Evolutionary conservation across 331 rosid genomes (phyloP).

Genomic region (Quercus tomentella): DNA sequence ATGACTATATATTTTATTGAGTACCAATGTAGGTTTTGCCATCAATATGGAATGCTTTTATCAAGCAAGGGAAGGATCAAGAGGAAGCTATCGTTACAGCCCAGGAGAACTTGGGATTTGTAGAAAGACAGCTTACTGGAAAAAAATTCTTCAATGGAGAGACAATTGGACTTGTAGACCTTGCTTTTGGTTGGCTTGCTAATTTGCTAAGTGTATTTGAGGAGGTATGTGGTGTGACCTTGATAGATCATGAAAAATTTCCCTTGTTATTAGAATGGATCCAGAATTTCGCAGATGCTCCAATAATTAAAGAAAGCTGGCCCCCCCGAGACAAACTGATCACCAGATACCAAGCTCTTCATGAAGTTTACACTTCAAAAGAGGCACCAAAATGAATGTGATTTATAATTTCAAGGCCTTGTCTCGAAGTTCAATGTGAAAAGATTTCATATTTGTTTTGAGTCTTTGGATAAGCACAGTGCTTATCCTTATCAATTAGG

Average conservation of each 20-base stretch:
- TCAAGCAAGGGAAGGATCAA: constrained; percentile 27
- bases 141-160: constrained; percentile 36
- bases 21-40: constrained; percentile 9
- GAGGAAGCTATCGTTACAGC: constrained; percentile 29
- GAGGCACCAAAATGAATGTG: background rate
- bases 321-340: constrained; percentile 23
- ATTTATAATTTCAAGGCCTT: background rate
- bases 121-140: constrained; percentile 32
- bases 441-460: too few relatives aligned
- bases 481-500: too few relatives aligned
- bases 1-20: background rate
- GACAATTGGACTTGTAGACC: constrained; percentile 23
- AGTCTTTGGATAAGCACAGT: too few relatives aligned
- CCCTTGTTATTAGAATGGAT: constrained; percentile 27
- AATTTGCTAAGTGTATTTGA: background rate
- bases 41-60: background rate
- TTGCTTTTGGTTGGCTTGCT: constrained; percentile 32
- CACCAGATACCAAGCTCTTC: constrained; percentile 6
- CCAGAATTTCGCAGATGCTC: constrained; percentile 13
- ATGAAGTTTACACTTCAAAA: background rate
- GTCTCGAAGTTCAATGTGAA: background rate
- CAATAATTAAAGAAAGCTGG: constrained; percentile 26
- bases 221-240: background rate
- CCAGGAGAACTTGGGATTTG: constrained; percentile 15
- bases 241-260: constrained; percentile 5